phyloP scores from a whole-genome alignment of 1,284 basidiomycete genomes.

The Apiotrichum akiyoshidainum region DNA sequence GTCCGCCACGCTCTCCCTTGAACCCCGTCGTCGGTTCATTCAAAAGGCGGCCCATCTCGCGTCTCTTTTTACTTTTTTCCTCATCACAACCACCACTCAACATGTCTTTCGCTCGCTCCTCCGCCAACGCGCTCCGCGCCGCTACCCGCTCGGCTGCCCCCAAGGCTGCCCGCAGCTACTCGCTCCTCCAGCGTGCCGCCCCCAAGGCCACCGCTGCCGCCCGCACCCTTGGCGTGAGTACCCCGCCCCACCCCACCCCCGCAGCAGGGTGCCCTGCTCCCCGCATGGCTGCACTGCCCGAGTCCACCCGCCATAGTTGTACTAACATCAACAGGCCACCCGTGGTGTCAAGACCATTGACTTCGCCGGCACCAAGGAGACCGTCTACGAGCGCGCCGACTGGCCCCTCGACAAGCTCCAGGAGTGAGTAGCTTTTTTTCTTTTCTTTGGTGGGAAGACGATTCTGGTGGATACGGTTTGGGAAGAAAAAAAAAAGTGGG shows the following conservation, averaged over 20 bases:
- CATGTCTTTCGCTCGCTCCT: slow-evolving; percentile 48
- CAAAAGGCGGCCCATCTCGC: not conserved
- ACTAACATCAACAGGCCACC: slow-evolving; percentile 34
- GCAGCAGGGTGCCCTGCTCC: slow-evolving; percentile 2
- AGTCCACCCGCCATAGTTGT: slow-evolving; percentile 6
- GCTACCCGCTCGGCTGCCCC: slow-evolving; percentile 50
- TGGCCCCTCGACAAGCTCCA: slow-evolving; percentile 98
- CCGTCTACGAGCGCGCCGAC: slow-evolving; percentile 95
- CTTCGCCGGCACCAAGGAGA: slow-evolving; percentile 94
- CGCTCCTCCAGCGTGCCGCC: slow-evolving; percentile 62
- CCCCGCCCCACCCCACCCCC: not conserved
- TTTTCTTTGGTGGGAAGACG: not conserved
- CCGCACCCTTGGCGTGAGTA: slow-evolving; percentile 46
- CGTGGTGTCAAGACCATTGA: slow-evolving; percentile 96
- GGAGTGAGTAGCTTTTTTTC: slow-evolving; percentile 55
- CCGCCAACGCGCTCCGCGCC: slow-evolving; percentile 49
- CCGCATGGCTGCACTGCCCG: not conserved
- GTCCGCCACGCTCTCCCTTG: not conserved
- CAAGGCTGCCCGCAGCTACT: slow-evolving; percentile 61
- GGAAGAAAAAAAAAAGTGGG: not conserved
- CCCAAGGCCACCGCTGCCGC: slow-evolving; percentile 43
- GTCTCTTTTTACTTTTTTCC: slow-evolving; percentile 2
- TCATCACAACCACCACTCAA: slow-evolving; percentile 6
- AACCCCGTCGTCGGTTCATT: not conserved
- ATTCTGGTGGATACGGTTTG: not conserved